Conservation (phyloP, 768 basidiomycete species). For the Cyclocybe aegerita region DNA sequence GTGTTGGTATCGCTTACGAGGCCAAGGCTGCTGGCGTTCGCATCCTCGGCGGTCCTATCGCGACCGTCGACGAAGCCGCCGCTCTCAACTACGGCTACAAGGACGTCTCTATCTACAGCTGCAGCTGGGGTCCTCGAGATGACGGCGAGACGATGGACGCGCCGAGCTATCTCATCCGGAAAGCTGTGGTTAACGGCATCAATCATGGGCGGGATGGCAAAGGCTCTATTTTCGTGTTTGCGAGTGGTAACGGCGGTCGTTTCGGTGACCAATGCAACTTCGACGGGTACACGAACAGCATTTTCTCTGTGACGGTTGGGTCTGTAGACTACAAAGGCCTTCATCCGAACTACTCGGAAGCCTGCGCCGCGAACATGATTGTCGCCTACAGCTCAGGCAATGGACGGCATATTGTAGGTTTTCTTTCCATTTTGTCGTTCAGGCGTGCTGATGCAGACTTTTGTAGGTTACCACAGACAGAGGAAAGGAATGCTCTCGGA, state of each 20-base stretch:
- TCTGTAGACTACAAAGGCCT: constrained; percentile 89
- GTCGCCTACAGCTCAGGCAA: constrained; percentile 95
- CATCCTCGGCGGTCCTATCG: constrained; percentile 90
- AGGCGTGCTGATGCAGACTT: constrained; percentile 6
- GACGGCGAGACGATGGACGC: constrained; percentile 93
- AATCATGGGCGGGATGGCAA: constrained; percentile 85
- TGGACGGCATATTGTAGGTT: constrained; percentile 86
- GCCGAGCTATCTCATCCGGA: constrained; percentile 85
- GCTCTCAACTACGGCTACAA: constrained; percentile 92
- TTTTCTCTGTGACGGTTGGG: constrained; percentile 92
- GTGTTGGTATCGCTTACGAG: constrained; percentile 89
- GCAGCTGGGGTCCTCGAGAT: constrained; percentile 97
- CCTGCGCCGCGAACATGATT: constrained; percentile 94
- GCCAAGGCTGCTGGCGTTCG: constrained; percentile 91
- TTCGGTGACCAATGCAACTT: constrained; percentile 98
- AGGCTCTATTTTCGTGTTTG: constrained; percentile 94
- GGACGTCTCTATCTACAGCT: constrained; percentile 87
- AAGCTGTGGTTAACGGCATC: constrained; percentile 91
- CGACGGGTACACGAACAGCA: constrained; percentile 97
- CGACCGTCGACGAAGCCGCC: constrained; percentile 92
- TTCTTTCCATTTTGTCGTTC: background rate
- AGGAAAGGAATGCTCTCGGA: constrained; percentile 75
- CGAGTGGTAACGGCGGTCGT: constrained; percentile 91
- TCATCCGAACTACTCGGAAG: constrained; percentile 94
- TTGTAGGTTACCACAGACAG: constrained; percentile 89